phyloP scores from a whole-genome alignment of 176 grass and related monocot species.

The Poa annua region DNA sequence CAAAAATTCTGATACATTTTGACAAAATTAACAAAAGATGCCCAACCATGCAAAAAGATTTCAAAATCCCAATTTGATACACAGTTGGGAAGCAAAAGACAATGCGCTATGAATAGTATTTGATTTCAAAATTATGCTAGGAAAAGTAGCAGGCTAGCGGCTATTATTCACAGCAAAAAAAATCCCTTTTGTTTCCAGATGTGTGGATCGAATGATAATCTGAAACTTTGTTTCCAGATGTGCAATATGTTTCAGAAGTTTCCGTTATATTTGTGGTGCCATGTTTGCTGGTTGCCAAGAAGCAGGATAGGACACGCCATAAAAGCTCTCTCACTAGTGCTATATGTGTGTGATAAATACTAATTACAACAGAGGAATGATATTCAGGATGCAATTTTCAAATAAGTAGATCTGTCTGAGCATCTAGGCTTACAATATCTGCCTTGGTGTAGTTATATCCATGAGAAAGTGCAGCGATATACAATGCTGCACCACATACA shows the following conservation, averaged over 20 bases:
- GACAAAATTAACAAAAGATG: slow-evolving; percentile 11
- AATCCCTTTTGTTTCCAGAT: not conserved
- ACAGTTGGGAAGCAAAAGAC: not conserved
- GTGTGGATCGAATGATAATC: not conserved
- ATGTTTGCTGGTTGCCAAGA: not conserved
- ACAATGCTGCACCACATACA: slow-evolving; percentile 94
- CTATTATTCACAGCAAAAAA: not conserved
- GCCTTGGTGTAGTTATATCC: slow-evolving; percentile 73
- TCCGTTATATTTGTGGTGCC: not conserved
- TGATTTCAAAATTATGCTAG: not conserved
- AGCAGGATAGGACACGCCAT: not conserved
- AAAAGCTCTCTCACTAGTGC: not conserved
- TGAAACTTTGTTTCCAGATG: slow-evolving; percentile 19
- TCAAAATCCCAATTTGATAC: not conserved
- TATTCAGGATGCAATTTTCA: slow-evolving; percentile 26
- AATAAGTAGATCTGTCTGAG: slow-evolving; percentile 26
- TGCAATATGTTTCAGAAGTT: slow-evolving; percentile 1
- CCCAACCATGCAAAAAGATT: not conserved
- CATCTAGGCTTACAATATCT: slow-evolving; percentile 71
- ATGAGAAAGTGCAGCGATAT: slow-evolving; percentile 79
- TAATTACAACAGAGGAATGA: slow-evolving; percentile 19
- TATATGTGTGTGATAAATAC: not conserved
- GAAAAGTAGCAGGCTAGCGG: not conserved
- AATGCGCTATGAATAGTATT: not conserved
- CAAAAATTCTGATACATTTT: not conserved